Base-by-base conservation (phyloP, 1,284 basidiomycete species). In the Trametes polyzona region DNA sequence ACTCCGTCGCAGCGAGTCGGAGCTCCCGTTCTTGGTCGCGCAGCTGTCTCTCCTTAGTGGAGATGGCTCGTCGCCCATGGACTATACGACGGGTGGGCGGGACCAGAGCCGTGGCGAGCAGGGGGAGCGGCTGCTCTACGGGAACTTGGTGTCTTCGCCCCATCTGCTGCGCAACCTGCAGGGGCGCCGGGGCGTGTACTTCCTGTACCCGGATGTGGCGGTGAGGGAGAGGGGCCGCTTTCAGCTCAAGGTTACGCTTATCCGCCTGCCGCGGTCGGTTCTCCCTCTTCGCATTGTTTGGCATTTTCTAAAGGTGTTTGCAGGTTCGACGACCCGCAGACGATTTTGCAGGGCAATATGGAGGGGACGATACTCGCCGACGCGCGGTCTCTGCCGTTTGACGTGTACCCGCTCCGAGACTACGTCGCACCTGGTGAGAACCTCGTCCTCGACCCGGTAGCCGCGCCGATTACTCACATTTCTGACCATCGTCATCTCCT, bases 131-230 rank as follows among this genome's bases (percentile, higher is more conserved):
- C 81, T 89, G 60, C 78, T 96, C 17, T 93, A 95, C 69, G 95
- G 95, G 35, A 91, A 88, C 57, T 76, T 95, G 24, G 92, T 95
- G 26, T 87, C 93, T 12, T 88, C 88, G 0, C 83, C 92, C 1
- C 85, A 92, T 41, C 83, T 88, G 51, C 77, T 94, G 67, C 83
- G 88, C 60, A 89, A 95, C 69, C 78, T 87, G 37, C 84, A 90
- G 69, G 92, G 92, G 39, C 84, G 87, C 33, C 78, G 81, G 62
- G 91, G 92, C 8, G 77, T 92, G 32, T 95, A 91, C 72, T 95
- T 96, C 68, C 76, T 95, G 48, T 96, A 96, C 68, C 88, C 94
- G 8, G 95, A 96, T 71, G 90, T 93, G 63, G 92, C 91, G 68
- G 84, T 96, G 53, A 83, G 91, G 12, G 83, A 82, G 75, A 78